Evolutionary conservation across 352 stramenopile species (phyloP), one percentile per base, ranked within the genome.

Genomic region (Phytophthora macrochlamydospora): DNA sequence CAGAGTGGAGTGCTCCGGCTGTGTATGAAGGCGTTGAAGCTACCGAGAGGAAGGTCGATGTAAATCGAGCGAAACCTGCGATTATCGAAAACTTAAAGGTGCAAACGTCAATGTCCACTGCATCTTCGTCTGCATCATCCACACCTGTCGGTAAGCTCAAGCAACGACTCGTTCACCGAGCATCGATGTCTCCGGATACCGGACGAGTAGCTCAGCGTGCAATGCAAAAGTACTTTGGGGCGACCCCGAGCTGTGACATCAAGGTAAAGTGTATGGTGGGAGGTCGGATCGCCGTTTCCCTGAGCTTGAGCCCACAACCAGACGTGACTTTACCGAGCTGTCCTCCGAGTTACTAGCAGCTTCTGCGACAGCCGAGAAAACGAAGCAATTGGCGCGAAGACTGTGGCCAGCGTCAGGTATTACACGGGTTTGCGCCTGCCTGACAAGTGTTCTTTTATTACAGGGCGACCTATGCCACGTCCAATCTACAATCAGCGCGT

Each of bases 391-490:
- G 1, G 73, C 85, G 2, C 70, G 74, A 54, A 67, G 81, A 48
- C 60, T 96, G 28, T 96, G 89, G 89, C 89, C 89, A 24, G 81
- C 89, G 7, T 79, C 86, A 12, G 83, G 81, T 1, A 93, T 96
- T 40, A 96, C 89, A n/a, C 65, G 89, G 44, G 79, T 93, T 11
- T 93, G 83, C 29, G 85, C 82, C 24, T 93, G 82, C 49, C 70
- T 95, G 13, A 79, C 80, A 2, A 96, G 86, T 62, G 67, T 92
- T 58, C 90, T 88, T 31, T 64, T 96, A 35, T 68, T 92, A 8
- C 77, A 95, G 65, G 86, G 89, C 1, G 76, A 94, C 45, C 61
- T 96, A 24, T 51, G 44, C 12, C 67, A 87, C 51, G 85, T 85
- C 2, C 74, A 85, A 28, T 42, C 18, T 12, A 84, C 68, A 30